A percentile compares a stretch with the other conserved stretches of the same genome.
phyloP scores from a whole-genome alignment of 345 rosid species.

The Eucalyptus decipiens region DNA sequence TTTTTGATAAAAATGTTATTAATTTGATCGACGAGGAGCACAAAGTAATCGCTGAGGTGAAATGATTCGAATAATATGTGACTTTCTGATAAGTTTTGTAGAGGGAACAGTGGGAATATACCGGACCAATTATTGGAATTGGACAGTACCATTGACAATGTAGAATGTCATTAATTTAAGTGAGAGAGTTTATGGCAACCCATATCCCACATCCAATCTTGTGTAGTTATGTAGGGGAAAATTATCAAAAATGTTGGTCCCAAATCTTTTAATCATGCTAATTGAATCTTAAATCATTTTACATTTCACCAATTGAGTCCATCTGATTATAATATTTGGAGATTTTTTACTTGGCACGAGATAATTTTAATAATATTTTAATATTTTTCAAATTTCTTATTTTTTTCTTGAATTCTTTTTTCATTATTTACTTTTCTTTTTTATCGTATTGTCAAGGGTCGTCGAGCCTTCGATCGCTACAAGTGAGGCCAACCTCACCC shows the following conservation, averaged over 20 bases:
- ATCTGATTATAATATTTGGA: rapidly evolving
- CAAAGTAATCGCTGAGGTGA: rapidly evolving
- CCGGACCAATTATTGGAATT: neutral
- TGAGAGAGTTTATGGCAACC: neutral
- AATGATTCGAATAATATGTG: neutral
- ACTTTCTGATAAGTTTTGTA: neutral
- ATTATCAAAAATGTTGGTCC: neutral
- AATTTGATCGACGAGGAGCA: neutral
- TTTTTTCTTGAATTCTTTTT: too few relatives aligned
- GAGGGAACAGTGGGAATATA: neutral
- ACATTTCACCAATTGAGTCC: rapidly evolving
- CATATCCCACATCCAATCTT: neutral
- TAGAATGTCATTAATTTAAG: neutral
- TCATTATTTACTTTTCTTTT: neutral
- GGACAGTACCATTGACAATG: neutral
- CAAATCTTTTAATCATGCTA: neutral
- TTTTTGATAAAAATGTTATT: neutral
- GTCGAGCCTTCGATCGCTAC: too few relatives aligned
- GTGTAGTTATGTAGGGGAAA: neutral
- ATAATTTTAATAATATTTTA: too few relatives aligned
- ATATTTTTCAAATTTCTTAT: too few relatives aligned
- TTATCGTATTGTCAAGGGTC: neutral
- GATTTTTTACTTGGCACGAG: neutral
- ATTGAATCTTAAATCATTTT: neutral
- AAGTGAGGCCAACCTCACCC: neutral